Evolutionary conservation across 2,329 filamentous ascomycete species (phyloP).

Genomic region (Apiospora saccharicola): DNA sequence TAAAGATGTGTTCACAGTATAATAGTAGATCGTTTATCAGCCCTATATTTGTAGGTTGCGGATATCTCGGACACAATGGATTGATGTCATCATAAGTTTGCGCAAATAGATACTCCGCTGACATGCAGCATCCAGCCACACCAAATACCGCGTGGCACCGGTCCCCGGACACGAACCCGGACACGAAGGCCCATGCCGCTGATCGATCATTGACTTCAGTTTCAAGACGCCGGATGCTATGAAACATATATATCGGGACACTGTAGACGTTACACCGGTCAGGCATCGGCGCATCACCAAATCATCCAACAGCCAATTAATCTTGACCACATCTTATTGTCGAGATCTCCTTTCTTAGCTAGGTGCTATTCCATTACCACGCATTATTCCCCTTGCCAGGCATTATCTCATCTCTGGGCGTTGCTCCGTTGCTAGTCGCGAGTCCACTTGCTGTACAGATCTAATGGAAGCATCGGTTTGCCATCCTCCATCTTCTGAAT

Average conservation of each 20-base stretch:
- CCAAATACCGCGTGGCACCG: background rate
- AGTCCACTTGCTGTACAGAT: conserved; percentile 22
- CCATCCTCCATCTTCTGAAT: conserved; percentile 2
- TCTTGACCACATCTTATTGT: background rate
- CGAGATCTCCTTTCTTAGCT: background rate
- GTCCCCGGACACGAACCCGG: background rate
- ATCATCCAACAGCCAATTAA: background rate
- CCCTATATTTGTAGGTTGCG: background rate
- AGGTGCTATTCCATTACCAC: background rate
- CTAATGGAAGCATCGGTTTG: background rate
- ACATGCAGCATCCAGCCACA: background rate
- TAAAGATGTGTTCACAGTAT: background rate
- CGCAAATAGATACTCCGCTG: background rate
- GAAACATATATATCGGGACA: background rate
- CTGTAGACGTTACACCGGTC: background rate
- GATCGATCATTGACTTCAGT: background rate
- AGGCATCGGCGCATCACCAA: background rate
- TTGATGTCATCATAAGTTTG: background rate
- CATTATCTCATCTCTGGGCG: background rate
- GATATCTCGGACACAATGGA: background rate
- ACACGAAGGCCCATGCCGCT: background rate
- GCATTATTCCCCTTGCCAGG: background rate
- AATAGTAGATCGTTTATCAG: background rate
- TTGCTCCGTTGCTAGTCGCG: background rate
- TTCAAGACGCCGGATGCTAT: background rate